Conservation (phyloP, 75 land plant species). For the Adiantum capillusveneris region DNA sequence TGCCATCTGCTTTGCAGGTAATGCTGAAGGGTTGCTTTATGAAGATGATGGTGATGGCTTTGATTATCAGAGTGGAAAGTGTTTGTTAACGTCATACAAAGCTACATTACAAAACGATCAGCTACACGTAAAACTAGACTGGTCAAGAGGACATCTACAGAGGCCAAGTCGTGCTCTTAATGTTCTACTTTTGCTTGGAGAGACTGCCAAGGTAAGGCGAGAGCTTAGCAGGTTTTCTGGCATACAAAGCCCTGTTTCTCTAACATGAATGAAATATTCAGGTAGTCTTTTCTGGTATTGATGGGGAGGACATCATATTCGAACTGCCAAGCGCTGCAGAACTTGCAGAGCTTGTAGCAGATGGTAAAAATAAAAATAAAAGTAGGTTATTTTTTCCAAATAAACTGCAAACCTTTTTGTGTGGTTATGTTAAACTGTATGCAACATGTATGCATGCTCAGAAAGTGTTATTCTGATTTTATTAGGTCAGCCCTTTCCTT, state of each 20-base stretch:
- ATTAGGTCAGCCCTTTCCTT: no score
- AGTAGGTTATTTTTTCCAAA: no score
- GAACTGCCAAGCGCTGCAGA: conserved; percentile 56
- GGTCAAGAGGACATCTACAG: conserved; percentile 57
- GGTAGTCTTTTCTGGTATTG: conserved; percentile 37
- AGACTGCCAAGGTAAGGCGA: conserved; percentile 28
- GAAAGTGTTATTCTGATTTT: no score
- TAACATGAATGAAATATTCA: not conserved
- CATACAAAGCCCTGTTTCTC: not conserved
- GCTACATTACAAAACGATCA: conserved; percentile 56
- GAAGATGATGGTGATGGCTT: conserved; percentile 95
- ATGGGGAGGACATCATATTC: conserved; percentile 68
- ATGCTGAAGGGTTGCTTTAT: conserved; percentile 78
- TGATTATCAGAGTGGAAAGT: conserved; percentile 53
- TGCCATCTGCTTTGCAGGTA: conserved; percentile 33
- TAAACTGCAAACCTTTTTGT: no score
- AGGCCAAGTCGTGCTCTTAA: conserved; percentile 70
- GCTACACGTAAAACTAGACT: conserved; percentile 50
- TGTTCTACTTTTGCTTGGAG: conserved; percentile 67
- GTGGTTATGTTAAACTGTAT: no score
- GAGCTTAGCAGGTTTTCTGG: not conserved
- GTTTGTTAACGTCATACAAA: conserved; percentile 65
- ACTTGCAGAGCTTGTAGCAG: conserved; percentile 35
- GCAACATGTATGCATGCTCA: no score
- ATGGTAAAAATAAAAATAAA: conserved; percentile 14